Evolutionary conservation across 2,329 filamentous ascomycete species (phyloP).

Genomic region (Fusarium mexicanum): DNA sequence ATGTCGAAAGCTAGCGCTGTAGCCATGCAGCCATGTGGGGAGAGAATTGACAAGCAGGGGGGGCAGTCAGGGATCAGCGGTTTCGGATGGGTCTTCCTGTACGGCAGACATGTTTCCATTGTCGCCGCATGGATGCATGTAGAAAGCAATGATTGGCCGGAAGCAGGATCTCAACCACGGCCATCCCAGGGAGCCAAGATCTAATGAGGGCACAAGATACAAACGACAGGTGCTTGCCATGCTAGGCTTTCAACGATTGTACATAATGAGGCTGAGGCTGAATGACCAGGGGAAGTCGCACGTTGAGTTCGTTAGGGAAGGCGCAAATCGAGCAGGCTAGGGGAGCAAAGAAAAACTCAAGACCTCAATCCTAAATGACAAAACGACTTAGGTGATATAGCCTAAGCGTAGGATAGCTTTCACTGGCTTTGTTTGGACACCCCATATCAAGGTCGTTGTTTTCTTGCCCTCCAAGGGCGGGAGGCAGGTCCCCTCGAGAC

Average conservation of each 20-base stretch:
- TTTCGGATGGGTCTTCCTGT: constrained; percentile 43
- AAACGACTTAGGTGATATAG: too few relatives aligned
- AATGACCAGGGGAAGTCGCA: neutral
- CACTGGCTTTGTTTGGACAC: too few relatives aligned
- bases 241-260: neutral
- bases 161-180: constrained; percentile 23
- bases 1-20: constrained; percentile 32
- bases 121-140: constrained; percentile 42
- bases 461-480: too few relatives aligned
- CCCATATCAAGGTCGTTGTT: too few relatives aligned
- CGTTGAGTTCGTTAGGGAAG: neutral
- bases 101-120: constrained; percentile 44
- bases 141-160: constrained; percentile 36
- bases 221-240: constrained; percentile 10
- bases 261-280: constrained; percentile 3
- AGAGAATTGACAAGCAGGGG: constrained; percentile 40
- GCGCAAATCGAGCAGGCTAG: neutral
- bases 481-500: neutral
- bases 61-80: constrained; percentile 34
- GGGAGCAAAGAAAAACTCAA: too few relatives aligned
- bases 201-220: constrained; percentile 23
- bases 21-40: constrained; percentile 41
- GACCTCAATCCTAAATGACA: too few relatives aligned
- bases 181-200: constrained; percentile 34
- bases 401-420: too few relatives aligned